These are phyloP conservation scores for Sclerotinia nivalis DNA, from an alignment of 2,329 filamentous ascomycete species.

Conservation along the genomic window DNA sequence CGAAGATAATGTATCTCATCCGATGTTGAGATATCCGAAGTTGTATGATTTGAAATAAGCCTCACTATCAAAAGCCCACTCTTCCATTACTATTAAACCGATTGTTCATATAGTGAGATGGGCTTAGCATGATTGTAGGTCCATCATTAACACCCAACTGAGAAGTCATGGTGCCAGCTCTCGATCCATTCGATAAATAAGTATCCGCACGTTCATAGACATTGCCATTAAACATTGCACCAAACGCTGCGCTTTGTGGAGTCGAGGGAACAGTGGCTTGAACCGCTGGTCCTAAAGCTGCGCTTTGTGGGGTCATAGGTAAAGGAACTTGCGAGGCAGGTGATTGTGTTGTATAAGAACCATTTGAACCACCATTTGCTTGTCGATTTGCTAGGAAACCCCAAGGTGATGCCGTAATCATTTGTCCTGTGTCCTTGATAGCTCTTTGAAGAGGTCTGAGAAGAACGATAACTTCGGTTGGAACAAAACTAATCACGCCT, in stretches of 20 bases:
- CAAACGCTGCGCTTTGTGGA: conserved; percentile 45
- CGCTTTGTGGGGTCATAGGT: conserved; percentile 86
- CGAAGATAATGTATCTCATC: neutral
- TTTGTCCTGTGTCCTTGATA: conserved; percentile 75
- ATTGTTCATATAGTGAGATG: conserved; percentile 32
- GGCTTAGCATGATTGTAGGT: conserved; percentile 36
- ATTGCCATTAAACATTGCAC: conserved; percentile 38
- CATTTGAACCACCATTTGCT: conserved; percentile 32
- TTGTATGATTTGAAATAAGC: neutral
- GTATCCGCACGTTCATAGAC: conserved; percentile 41
- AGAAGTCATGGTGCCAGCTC: conserved; percentile 41
- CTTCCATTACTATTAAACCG: conserved; percentile 38
- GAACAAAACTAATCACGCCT: conserved; percentile 51
- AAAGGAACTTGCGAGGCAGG: conserved; percentile 56
- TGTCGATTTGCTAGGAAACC: conserved; percentile 49
- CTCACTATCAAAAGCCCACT: conserved; percentile 30
- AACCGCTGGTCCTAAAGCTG: conserved; percentile 83
- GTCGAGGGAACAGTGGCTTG: conserved; percentile 84
- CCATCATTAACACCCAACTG: conserved; percentile 35
- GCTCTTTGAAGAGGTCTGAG: conserved; percentile 80
- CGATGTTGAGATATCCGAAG: neutral
- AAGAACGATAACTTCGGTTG: conserved; percentile 68
- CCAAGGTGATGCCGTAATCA: conserved; percentile 69
- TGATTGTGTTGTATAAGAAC: conserved; percentile 36
- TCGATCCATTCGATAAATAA: conserved; percentile 37